Base-by-base conservation (phyloP, 331 rosid species). In the Malus hybrid region DNA sequence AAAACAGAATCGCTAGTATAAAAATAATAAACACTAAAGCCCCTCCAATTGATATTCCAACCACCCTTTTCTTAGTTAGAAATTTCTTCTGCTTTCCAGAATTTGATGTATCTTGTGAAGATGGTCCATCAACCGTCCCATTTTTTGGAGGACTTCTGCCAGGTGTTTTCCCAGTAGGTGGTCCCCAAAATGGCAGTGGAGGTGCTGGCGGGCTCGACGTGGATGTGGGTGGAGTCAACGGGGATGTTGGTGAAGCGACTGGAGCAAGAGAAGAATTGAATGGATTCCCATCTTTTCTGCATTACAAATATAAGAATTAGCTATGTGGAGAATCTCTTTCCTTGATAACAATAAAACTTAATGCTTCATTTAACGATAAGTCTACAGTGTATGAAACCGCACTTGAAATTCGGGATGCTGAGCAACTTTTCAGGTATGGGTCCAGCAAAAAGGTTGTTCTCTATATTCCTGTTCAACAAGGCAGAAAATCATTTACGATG, bases 271-370 rank as follows among this genome's bases (percentile, higher is more conserved):
- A 83, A 31, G 89, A 67, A 78, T 84, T 89, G 69, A 92, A 92
- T 48, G 85, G 99, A 65, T 95, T 92, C 80, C 99, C 99, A 79
- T 85, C 93, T 79, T 77, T 87, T 70, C 99, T 95, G 96, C 87
- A 83, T 32, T 14, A 75, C n/a, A 76, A 79, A 75, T 68, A 70
- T 46, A 44, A 46, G 52, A 61, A 61, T 81, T 42, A 81, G 79
- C 57, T 39, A 70, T 4, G 6, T n/a, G 52, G 8, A 22, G 42
- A 55, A 10, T 6, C 6, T 27, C 42, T 50, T 44, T 12, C 39
- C 14, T 29, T 11, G 27, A 11, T 16, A 54, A 52, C 44, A 69
- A 73, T 19, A 6, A 75, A 50, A 67, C 78, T 18, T 69, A 73
- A 63, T 5, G 39, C 79, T 69, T 27, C 60, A 14, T 34, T 16